Evolutionary conservation across 2,329 filamentous ascomycete genomes (phyloP).

Genomic region (Stemphylium vesicarium): DNA sequence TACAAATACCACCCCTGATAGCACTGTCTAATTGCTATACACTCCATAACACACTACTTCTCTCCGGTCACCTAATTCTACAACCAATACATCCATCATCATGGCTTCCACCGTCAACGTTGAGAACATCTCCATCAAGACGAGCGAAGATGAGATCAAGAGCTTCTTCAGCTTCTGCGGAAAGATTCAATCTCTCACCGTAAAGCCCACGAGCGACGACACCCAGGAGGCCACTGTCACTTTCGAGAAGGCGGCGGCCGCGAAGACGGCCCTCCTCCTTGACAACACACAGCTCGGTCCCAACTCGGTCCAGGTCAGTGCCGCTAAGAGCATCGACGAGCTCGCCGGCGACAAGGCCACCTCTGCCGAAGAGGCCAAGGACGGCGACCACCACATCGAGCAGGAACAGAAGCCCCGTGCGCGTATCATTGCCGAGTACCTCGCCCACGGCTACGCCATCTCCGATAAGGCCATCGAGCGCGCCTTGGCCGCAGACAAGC

Average conservation of each 20-base stretch:
- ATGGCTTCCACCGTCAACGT: slow-evolving; percentile 78
- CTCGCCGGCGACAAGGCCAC: slow-evolving; percentile 65
- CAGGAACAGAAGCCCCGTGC: slow-evolving; percentile 97
- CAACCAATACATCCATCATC: slow-evolving; percentile 25
- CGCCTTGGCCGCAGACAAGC: slow-evolving; percentile 85
- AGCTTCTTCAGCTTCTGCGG: slow-evolving; percentile 98
- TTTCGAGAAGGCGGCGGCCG: slow-evolving; percentile 96
- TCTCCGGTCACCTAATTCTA: not conserved
- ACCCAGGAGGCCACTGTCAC: slow-evolving; percentile 87
- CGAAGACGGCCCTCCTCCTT: slow-evolving; percentile 94
- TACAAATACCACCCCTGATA: slow-evolving; percentile 21
- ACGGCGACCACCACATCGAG: slow-evolving; percentile 72
- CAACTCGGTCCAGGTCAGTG: slow-evolving; percentile 76
- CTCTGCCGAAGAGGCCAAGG: slow-evolving; percentile 57
- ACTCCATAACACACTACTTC: not conserved
- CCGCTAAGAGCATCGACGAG: slow-evolving; percentile 71
- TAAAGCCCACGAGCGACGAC: slow-evolving; percentile 68
- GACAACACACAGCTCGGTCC: slow-evolving; percentile 93
- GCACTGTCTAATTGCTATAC: not conserved
- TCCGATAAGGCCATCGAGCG: slow-evolving; percentile 78
- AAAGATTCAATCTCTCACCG: slow-evolving; percentile 84
- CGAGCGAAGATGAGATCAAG: slow-evolving; percentile 86
- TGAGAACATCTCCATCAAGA: slow-evolving; percentile 82
- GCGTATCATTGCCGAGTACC: slow-evolving; percentile 93
- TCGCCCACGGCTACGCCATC: slow-evolving; percentile 90